Base-by-base conservation (phyloP, 164 flowering plant species). In the Pachysandra terminalis region DNA sequence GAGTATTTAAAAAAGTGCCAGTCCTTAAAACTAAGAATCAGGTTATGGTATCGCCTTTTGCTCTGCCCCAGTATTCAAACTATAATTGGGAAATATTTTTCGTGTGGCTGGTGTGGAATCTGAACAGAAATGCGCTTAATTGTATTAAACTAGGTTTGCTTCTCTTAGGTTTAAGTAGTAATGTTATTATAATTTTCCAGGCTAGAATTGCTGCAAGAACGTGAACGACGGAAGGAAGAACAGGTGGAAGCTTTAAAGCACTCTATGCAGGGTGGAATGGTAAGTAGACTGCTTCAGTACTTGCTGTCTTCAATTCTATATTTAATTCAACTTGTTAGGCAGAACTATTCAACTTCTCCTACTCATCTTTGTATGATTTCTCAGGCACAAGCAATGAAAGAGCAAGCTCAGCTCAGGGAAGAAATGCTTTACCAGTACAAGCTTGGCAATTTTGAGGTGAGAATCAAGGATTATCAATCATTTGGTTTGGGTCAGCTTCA, bases 351-450 rank as follows among this genome's bases (percentile, higher is more conserved):
- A 3, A 3, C 7, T 45, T 45, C 16, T 45, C 15, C 10, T 1
- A 45, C 17, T 45, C 51, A 10, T 41, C 19, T 26, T 19, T 49
- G 37, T 54, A 49, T 69, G 48, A 56, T 45, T 74, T 56, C 54
- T 15, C 73, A 91, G 97, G 97, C 97, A 45, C 97, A 89, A 81
- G 95, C 89, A 68, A 89, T 91, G 98, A 90, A 89, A 80, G 98
- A 94, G 74, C 97, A 91, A 78, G 92, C 93, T 53, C 95, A 72
- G 75, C 86, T 92, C 61, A 79, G 82, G 65, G 98, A 94, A 78
- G 96, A 94, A 84, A 90, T 91, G 97, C 88, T 84, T 23, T 89
- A 83, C 66, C 92, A 85, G 69, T 95, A 88, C 83, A 91, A 90
- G 78, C 74, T 93, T 65, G 98, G 98, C 62, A 90, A 95, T 73